Conservation (phyloP, 1,284 basidiomycete genomes). For the Coniferiporia sulphurascens region DNA sequence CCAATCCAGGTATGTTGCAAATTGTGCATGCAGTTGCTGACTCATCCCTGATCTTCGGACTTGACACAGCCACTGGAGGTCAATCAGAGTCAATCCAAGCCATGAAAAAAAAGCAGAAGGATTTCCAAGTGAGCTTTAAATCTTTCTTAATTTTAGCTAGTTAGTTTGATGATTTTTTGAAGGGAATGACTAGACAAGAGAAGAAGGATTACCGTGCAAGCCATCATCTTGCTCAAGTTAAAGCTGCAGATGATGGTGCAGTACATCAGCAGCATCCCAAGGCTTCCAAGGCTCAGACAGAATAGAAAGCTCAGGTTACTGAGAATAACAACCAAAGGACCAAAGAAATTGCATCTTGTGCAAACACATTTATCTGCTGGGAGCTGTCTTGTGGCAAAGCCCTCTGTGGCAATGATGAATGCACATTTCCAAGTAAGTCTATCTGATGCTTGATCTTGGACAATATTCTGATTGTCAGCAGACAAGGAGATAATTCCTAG, state of each 20-base stretch:
- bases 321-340: background rate
- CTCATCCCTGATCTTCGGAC: too few relatives aligned
- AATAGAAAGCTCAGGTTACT: background rate
- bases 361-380: background rate
- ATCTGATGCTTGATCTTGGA: background rate
- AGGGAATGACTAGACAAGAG: background rate
- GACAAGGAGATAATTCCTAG: background rate
- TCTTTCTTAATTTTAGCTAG: background rate
- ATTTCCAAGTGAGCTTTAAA: background rate
- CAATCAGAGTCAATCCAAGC: too few relatives aligned
- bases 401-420: background rate
- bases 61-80: too few relatives aligned
- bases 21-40: background rate
- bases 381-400: background rate
- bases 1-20: background rate
- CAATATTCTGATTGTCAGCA: background rate
- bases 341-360: background rate
- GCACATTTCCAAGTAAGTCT: background rate
- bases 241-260: background rate
- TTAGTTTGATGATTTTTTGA: background rate
- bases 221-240: background rate
- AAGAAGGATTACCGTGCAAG: background rate
- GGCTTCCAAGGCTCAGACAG: background rate
- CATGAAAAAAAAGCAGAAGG: background rate
- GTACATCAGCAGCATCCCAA: background rate